A percentile compares a stretch with the other conserved stretches of the same genome.
Evolutionary conservation across 306 rosid genomes (phyloP).

Genomic region (Inga oerstediana): DNA sequence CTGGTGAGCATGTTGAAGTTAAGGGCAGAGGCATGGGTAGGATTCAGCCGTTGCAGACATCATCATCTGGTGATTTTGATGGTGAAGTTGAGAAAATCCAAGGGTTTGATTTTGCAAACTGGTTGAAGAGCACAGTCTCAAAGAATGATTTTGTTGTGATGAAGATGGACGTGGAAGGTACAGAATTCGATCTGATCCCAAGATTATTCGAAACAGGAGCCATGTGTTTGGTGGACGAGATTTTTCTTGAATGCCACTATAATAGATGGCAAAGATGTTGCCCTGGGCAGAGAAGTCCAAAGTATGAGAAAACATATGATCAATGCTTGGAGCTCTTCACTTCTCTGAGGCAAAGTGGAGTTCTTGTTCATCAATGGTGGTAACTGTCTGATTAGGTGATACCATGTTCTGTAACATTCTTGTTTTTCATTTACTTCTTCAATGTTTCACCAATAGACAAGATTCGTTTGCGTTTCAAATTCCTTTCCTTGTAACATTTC

Average conservation of each 20-base stretch:
- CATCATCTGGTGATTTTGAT: conserved; percentile 35
- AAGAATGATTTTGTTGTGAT: conserved; percentile 93
- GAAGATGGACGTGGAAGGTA: conserved; percentile 99
- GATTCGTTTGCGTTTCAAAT: conserved; percentile 25
- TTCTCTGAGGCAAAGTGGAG: conserved; percentile 84
- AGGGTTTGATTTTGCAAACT: conserved; percentile 82
- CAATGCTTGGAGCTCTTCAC: conserved; percentile 81
- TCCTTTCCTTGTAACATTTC: conserved; percentile 44
- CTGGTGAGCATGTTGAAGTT: conserved; percentile 65
- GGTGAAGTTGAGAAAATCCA: conserved; percentile 81
- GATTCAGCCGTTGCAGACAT: conserved; percentile 60
- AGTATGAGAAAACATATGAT: conserved; percentile 79
- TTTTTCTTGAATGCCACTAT: conserved; percentile 96
- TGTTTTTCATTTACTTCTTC: conserved; percentile 28
- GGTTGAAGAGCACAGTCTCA: conserved; percentile 74
- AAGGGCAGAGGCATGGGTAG: conserved; percentile 97
- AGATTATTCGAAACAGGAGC: conserved; percentile 86
- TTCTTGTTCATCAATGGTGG: conserved; percentile 99
- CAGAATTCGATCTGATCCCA: conserved; percentile 87
- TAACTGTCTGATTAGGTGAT: conserved; percentile 42
- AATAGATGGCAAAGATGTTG: conserved; percentile 97
- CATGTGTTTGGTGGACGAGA: conserved; percentile 87
- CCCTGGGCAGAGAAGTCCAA: conserved; percentile 88
- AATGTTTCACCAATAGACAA: conserved; percentile 33
- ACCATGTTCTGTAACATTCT: conserved; percentile 35